Percentiles rank a stretch among this genome's conserved stretches.
Evolutionary conservation across 1,284 basidiomycete genomes (phyloP).

Genomic region (Leccinum griseonigrum): DNA sequence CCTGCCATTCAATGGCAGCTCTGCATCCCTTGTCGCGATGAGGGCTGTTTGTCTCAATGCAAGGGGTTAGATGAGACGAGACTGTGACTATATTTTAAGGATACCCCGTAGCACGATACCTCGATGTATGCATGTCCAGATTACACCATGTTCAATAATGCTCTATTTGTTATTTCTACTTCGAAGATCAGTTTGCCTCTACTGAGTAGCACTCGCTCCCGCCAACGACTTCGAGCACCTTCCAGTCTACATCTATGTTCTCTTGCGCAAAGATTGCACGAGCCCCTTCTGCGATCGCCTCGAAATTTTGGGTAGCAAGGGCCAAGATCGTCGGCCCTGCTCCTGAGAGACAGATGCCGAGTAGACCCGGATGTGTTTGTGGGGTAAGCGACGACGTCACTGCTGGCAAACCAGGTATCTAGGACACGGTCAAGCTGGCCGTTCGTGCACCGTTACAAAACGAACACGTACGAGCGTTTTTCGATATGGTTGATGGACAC

Average conservation of each 20-base stretch:
- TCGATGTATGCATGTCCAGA: conserved; percentile 14
- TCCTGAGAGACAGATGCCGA: conserved; percentile 97
- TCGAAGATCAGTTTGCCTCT: conserved; percentile 17
- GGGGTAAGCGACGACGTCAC: conserved; percentile 90
- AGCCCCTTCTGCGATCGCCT: conserved; percentile 81
- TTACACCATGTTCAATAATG: conserved; percentile 24
- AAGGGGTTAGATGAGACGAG: conserved; percentile 43
- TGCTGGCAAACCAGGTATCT: conserved; percentile 95
- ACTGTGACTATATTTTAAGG: conserved; percentile 9
- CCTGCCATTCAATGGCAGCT: conserved; percentile 68
- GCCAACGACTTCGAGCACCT: conserved; percentile 62
- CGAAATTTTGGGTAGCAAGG: conserved; percentile 85
- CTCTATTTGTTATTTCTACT: conserved; percentile 6
- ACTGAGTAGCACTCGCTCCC: conserved; percentile 40
- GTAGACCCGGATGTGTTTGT: conserved; percentile 83
- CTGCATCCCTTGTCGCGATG: conserved; percentile 69
- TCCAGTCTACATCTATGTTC: conserved; percentile 82
- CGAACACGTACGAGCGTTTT: conserved; percentile 66
- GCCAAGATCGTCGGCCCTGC: conserved; percentile 98
- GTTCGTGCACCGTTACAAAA: neutral
- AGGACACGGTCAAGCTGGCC: conserved; percentile 3
- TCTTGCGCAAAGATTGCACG: conserved; percentile 69
- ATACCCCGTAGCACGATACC: conserved; percentile 26
- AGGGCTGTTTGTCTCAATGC: conserved; percentile 83
- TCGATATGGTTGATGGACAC: conserved; percentile 96